phyloP scores from a whole-genome alignment of 1,139 yeast species.

The Debaryomycetaceae sp. region DNA sequence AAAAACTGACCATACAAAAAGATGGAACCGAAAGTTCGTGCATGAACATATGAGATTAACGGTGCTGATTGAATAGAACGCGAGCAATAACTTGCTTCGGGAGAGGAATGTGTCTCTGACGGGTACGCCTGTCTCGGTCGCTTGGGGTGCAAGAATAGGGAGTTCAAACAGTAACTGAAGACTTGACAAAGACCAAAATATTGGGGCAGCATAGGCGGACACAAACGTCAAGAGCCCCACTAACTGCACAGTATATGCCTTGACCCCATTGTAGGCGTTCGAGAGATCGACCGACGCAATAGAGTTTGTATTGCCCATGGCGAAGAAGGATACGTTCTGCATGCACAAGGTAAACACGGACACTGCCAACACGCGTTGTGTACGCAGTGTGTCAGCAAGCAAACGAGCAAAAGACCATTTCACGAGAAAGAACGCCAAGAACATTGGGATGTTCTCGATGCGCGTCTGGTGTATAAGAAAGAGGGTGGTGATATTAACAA shows the following conservation, averaged over 20 bases:
- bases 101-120: no score
- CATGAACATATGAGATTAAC: conserved; percentile 59
- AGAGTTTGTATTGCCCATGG: conserved; percentile 85
- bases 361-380: conserved; percentile 11
- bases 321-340: conserved; percentile 74
- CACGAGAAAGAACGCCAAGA: conserved; percentile 36
- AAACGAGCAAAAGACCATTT: conserved; percentile 15
- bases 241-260: conserved; percentile 50
- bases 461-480: conserved; percentile 64
- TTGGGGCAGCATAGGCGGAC: conserved; percentile 76
- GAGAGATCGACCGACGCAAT: conserved; percentile 84
- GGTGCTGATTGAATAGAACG: conserved; percentile 54
- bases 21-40: conserved; percentile 63
- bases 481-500: conserved; percentile 36
- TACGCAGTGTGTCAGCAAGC: conserved; percentile 13
- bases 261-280: conserved; percentile 84
- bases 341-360: conserved; percentile 23
- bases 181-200: conserved; percentile 67
- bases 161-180: conserved; percentile 33
- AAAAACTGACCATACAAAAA: conserved; percentile 95
- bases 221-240: conserved; percentile 75
- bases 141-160: no score
- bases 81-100: conserved; percentile 17
- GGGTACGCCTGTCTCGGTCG: no score
- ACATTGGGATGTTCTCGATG: conserved; percentile 59